Evolutionary conservation across 768 basidiomycete genomes (phyloP), one percentile per base, ranked within the genome.

Genomic region (Naganishia friedmannii): DNA sequence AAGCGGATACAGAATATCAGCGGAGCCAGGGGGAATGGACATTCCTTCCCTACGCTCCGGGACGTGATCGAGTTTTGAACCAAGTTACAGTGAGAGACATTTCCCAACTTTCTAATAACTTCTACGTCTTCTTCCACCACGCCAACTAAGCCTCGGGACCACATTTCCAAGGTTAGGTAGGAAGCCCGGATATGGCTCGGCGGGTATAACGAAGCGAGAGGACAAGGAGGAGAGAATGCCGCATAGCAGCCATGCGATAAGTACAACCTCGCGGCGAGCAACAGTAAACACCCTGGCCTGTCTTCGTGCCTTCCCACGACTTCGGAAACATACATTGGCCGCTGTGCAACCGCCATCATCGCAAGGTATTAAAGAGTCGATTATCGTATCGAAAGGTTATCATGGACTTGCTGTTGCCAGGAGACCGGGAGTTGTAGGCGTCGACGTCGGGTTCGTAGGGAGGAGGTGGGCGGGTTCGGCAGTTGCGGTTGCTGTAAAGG

Each of bases 401-500:
- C 48, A 51, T 26, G 48, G 48, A 26, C 48, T n/a, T 8, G 48
- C 48, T 4, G n/a, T 21, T 51, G 48, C n/a, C 6, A 51, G 48
- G 48, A n/a, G 23, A 7, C 13, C 48, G 48, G 9, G 60, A 3
- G 5, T 63, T 10, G 60, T n/a, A n/a, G n/a, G n/a, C n/a, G n/a
- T n/a, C n/a, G n/a, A n/a, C n/a, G n/a, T n/a, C n/a, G n/a, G n/a
- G n/a, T n/a, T n/a, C n/a, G n/a, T n/a, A 26, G 28, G 39, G 3
- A 46, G 39, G 29, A 42, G 60, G n/a, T 63, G 60, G 60, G 60
- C 60, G 3, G 42, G 42, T 42, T 63, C 60, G 17, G 57, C 57
- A 9, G 60, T 34, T 23, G 60, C 60, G 8, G 37, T 63, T 7
- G 60, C 42, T 26, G 42, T 46, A 0, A 42, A 23, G 21, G 60